Evolutionary conservation across 768 basidiomycete species (phyloP), one percentile per base, ranked within the genome.

Genomic region (Tricholoma sp.): DNA sequence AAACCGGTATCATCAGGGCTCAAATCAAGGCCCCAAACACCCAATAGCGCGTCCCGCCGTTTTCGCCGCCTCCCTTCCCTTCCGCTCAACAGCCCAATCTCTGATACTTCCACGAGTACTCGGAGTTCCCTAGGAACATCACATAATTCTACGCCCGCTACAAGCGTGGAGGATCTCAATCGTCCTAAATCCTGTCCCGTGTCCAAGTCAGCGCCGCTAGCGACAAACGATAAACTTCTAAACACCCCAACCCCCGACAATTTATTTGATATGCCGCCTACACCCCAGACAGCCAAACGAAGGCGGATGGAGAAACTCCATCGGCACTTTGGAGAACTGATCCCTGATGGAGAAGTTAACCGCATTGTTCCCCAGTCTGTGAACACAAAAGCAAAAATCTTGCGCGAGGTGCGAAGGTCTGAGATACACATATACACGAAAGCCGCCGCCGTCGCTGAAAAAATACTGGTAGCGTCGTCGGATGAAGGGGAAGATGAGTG

Each of bases 311-410:
- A 64, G 14, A 73, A 73, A 55, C 67, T 72, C 12, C 69, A 64
- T 5, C 73, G 71, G 21, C 68, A 70, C 50, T 64, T 74, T 24
- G 74, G 72, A 29, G 69, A 70, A 57, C 60, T 64, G 0, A 59
- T 73, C 10, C 67, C 62, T 6, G 52, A 59, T 6, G 62, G 63
- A 18, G 52, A 51, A 5, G 62, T 60, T 41, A 51, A 39, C 3
- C 55, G 27, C 6, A 47, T 32, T 11, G 19, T 16, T 22, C 22
- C 32, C 50, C 39, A 4, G 34, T 21, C 49, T 31, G 19, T 47
- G 29, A 18, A 45, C n/a, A 29, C 31, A 5, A 60, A 58, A 29
- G 45, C 29, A 22, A 50, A 43, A 22, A 21, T 49, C 1, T 24
- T 58, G 41, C 27, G 47, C 29, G 41, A 53, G 35, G 37, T 56